phyloP scores from a whole-genome alignment of 2,329 filamentous ascomycete species.

The Coniochaeta ligniaria region DNA sequence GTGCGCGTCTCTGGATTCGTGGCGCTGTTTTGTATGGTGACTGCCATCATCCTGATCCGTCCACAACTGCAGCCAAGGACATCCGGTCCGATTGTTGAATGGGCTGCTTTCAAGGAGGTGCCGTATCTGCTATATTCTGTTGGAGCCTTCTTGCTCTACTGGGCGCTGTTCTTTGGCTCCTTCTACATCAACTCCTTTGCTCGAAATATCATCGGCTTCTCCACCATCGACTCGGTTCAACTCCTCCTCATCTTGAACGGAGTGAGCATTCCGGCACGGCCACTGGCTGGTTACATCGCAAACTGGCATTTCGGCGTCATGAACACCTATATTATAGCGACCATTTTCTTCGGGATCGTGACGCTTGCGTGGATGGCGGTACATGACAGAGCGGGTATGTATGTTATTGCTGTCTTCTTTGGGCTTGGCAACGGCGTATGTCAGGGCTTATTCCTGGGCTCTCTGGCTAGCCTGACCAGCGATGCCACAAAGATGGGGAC shows the following conservation, averaged over 20 bases:
- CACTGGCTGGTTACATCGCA: conserved; percentile 45
- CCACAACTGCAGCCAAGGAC: conserved; percentile 34
- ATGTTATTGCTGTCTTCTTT: conserved; percentile 29
- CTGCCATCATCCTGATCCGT: conserved; percentile 32
- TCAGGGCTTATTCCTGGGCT: conserved; percentile 28
- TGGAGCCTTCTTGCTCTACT: conserved; percentile 29
- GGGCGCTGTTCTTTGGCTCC: conserved; percentile 41
- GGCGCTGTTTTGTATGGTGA: conserved; percentile 35
- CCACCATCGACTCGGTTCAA: conserved; percentile 41
- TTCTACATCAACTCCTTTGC: conserved; percentile 36
- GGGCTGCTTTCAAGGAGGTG: conserved; percentile 36
- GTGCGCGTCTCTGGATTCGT: conserved; percentile 38
- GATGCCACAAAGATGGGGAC: conserved; percentile 32
- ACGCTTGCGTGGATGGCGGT: conserved; percentile 48
- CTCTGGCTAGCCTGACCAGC: conserved; percentile 28
- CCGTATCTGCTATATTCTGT: conserved; percentile 31
- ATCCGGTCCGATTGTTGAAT: conserved; percentile 37
- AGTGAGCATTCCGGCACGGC: conserved; percentile 44
- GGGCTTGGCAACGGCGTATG: conserved; percentile 31
- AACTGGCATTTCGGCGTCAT: conserved; percentile 44
- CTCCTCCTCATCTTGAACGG: conserved; percentile 52
- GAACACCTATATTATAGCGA: conserved; percentile 44
- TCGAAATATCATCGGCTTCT: conserved; percentile 31
- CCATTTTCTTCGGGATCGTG: conserved; percentile 35
- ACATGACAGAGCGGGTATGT: not conserved